Evolutionary conservation across 495 filamentous ascomycete species (phyloP).

Genomic region (Lasiosphaeria ovina): DNA sequence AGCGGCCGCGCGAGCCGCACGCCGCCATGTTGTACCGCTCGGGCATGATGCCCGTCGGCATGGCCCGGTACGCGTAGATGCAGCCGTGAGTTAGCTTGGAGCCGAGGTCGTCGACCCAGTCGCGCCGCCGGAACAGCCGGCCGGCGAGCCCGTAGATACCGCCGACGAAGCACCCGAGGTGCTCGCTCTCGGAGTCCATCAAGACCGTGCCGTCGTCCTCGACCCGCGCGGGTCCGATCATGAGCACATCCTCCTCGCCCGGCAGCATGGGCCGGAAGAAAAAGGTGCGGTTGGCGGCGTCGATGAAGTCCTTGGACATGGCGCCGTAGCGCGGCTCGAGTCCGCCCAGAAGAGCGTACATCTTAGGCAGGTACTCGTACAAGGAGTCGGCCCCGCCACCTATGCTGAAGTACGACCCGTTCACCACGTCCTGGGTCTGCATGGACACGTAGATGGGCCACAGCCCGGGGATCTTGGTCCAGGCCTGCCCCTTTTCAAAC

Average conservation of each 20-base stretch:
- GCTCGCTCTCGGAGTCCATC: constrained; percentile 40
- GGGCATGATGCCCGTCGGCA: constrained; percentile 82
- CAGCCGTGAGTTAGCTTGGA: constrained; percentile 79
- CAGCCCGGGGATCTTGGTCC: constrained; percentile 72
- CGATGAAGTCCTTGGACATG: constrained; percentile 71
- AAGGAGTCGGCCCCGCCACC: constrained; percentile 77
- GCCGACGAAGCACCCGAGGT: constrained; percentile 71
- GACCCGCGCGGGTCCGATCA: constrained; percentile 51
- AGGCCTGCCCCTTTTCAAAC: constrained; percentile 65
- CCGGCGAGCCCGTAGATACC: constrained; percentile 81
- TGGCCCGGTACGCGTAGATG: constrained; percentile 77
- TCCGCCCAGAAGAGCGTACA: constrained; percentile 70
- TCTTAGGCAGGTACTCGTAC: constrained; percentile 87
- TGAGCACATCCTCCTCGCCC: constrained; percentile 64
- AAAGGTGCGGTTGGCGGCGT: constrained; percentile 63
- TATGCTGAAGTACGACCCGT: constrained; percentile 57
- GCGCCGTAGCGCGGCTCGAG: constrained; percentile 66
- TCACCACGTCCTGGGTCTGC: constrained; percentile 28
- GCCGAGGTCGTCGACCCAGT: constrained; percentile 68
- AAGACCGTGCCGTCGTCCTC: constrained; percentile 24
- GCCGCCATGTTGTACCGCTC: constrained; percentile 63
- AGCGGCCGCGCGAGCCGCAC: constrained; percentile 61
- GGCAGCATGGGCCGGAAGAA: constrained; percentile 79
- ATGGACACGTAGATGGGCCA: constrained; percentile 80
- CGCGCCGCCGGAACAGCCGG: constrained; percentile 63